A percentile compares a stretch with the other conserved stretches of the same genome.
Conservation (phyloP, 495 filamentous ascomycete genomes). For the Aspergillus ostianus region DNA sequence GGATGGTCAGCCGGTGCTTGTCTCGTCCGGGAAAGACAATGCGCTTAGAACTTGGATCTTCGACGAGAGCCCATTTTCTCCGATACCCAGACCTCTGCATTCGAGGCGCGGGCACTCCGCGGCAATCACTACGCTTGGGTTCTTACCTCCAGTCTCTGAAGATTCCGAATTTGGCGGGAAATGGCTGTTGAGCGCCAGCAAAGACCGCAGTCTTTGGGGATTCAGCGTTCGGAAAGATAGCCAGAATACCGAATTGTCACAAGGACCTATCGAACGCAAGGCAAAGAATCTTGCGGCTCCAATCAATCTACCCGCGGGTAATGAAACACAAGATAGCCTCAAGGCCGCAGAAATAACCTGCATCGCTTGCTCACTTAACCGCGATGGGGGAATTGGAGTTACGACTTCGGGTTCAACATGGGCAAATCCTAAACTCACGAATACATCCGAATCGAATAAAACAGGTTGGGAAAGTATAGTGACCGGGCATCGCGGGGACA, state of each 20-base stretch:
- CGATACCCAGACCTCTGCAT: slow-evolving; percentile 80
- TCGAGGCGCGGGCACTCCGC: slow-evolving; percentile 83
- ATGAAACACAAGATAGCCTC: slow-evolving; percentile 66
- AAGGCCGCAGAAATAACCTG: slow-evolving; percentile 88
- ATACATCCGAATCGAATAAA: slow-evolving; percentile 60
- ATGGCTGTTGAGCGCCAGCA: slow-evolving; percentile 88
- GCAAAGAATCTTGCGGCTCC: slow-evolving; percentile 67
- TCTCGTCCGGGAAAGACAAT: slow-evolving; percentile 91
- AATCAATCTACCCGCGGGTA: slow-evolving; percentile 29
- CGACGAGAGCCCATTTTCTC: slow-evolving; percentile 80
- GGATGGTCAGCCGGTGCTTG: slow-evolving; percentile 82
- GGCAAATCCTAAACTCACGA: slow-evolving; percentile 63
- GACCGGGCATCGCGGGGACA: slow-evolving; percentile 86
- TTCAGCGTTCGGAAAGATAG: slow-evolving; percentile 93
- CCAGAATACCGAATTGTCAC: slow-evolving; percentile 89
- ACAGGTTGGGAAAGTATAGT: slow-evolving; percentile 97
- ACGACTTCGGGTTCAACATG: slow-evolving; percentile 69
- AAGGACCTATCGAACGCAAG: slow-evolving; percentile 78
- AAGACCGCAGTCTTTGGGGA: slow-evolving; percentile 88
- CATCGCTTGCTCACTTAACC: slow-evolving; percentile 84
- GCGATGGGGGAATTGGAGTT: slow-evolving; percentile 88
- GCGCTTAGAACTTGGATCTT: slow-evolving; percentile 94
- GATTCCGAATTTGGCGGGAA: slow-evolving; percentile 86
- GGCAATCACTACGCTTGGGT: slow-evolving; percentile 73
- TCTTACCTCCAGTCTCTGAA: slow-evolving; percentile 81